phyloP scores from a whole-genome alignment of 225 moss, liverwort and hornwort species.

The Anthoceros angustus region DNA sequence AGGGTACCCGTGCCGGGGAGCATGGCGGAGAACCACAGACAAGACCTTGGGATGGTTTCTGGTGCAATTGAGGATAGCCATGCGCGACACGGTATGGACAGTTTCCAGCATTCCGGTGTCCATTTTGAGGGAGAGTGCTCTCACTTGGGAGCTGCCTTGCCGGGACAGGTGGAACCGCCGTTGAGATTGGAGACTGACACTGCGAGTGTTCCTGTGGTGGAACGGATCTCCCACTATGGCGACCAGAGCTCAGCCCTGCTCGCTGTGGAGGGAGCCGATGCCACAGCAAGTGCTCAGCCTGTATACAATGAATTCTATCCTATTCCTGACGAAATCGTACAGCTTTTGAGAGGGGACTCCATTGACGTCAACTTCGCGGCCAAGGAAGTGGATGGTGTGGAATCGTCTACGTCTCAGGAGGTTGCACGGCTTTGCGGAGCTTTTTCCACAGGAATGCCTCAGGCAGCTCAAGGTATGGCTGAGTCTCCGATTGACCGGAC shows the following conservation, averaged over 20 bases:
- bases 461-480: not conserved
- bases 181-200: not conserved
- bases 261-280: not conserved
- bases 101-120: not conserved
- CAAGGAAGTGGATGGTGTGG: not conserved
- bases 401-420: not conserved
- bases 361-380: not conserved
- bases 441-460: not conserved
- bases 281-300: not conserved
- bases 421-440: not conserved
- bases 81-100: not conserved
- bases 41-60: not conserved
- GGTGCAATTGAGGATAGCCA: not conserved
- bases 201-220: not conserved
- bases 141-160: not conserved
- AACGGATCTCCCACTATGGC: not conserved
- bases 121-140: not conserved
- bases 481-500: not conserved
- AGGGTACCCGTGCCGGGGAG: not conserved
- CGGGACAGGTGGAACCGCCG: not conserved
- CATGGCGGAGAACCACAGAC: not conserved
- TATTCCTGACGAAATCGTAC: not conserved
- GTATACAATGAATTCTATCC: not conserved
- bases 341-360: not conserved
- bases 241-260: not conserved